Percentiles rank a stretch among this genome's conserved stretches.
phyloP scores from a whole-genome alignment of 352 stramenopile species.

The Globisporangium yorkense region DNA sequence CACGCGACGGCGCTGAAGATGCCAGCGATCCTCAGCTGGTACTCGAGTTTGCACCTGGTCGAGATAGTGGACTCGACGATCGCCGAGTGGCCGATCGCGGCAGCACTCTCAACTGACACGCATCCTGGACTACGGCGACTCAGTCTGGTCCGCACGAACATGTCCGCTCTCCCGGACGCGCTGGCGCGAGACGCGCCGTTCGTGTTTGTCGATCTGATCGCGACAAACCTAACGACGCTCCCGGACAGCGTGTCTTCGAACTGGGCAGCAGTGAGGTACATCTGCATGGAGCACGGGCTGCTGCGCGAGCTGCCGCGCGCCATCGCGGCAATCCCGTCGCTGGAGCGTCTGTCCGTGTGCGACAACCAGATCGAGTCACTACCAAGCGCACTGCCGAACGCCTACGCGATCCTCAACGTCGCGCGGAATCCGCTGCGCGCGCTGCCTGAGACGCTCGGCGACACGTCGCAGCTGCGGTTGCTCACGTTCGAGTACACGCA shows the following conservation, averaged over 20 bases:
- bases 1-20: slow-evolving; percentile 15
- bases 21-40: slow-evolving; percentile 7
- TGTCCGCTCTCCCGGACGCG: slow-evolving; percentile 5
- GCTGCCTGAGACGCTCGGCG: background rate
- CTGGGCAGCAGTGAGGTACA: slow-evolving; percentile 6
- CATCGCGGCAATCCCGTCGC: slow-evolving; percentile 1
- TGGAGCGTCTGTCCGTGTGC: slow-evolving; percentile 10
- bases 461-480: background rate
- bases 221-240: slow-evolving; percentile 7
- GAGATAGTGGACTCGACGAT: slow-evolving; percentile 23
- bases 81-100: slow-evolving; percentile 11
- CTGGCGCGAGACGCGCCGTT: slow-evolving; percentile 8
- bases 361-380: slow-evolving; percentile 6
- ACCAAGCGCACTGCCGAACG: background rate
- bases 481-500: slow-evolving; percentile 8
- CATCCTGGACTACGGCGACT: slow-evolving; percentile 4
- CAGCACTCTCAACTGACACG: slow-evolving; percentile 1
- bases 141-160: slow-evolving; percentile 2
- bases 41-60: slow-evolving; percentile 12
- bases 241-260: slow-evolving; percentile 4
- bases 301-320: slow-evolving; percentile 5
- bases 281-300: slow-evolving; percentile 11
- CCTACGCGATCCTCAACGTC: slow-evolving; percentile 5
- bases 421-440: slow-evolving; percentile 5
- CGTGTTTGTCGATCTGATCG: slow-evolving; percentile 8